phyloP scores from a whole-genome alignment of 306 rosid species.

The Vigna unguiculata region DNA sequence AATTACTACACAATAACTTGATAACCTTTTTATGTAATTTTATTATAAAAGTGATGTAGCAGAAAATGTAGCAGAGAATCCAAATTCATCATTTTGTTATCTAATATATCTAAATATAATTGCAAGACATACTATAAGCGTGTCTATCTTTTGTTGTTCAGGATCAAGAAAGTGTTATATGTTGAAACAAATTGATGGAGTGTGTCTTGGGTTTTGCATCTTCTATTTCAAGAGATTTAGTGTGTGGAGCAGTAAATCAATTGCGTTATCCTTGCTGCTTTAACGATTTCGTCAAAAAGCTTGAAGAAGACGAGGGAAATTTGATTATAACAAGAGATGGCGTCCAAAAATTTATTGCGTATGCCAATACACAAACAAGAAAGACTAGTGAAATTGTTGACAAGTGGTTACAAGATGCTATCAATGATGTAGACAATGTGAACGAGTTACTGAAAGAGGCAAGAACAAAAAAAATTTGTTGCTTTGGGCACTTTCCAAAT shows the following conservation, averaged over 20 bases:
- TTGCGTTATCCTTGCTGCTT: constrained; percentile 25
- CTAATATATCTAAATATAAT: neutral
- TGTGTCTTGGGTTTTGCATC: too few species aligned
- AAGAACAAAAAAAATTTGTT: neutral
- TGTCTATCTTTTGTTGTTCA: neutral
- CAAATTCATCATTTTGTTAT: too few species aligned
- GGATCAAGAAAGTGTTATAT: neutral
- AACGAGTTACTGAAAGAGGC: neutral
- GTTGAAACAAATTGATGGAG: constrained; percentile 13
- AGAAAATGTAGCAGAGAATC: too few species aligned
- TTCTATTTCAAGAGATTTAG: too few species aligned
- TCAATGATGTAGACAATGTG: neutral
- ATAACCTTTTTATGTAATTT: too few species aligned
- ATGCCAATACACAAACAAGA: neutral
- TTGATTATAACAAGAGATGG: neutral
- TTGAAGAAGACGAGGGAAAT: neutral
- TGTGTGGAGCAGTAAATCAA: neutral
- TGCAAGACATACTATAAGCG: too few species aligned
- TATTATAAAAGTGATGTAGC: too few species aligned
- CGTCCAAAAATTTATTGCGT: neutral
- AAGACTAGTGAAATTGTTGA: neutral
- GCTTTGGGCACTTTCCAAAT: constrained; percentile 4
- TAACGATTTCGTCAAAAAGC: neutral
- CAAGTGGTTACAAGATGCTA: constrained; percentile 1
- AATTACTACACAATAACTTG: too few species aligned